phyloP scores from a whole-genome alignment of 1,284 basidiomycete genomes.

The Moniliella sp. region DNA sequence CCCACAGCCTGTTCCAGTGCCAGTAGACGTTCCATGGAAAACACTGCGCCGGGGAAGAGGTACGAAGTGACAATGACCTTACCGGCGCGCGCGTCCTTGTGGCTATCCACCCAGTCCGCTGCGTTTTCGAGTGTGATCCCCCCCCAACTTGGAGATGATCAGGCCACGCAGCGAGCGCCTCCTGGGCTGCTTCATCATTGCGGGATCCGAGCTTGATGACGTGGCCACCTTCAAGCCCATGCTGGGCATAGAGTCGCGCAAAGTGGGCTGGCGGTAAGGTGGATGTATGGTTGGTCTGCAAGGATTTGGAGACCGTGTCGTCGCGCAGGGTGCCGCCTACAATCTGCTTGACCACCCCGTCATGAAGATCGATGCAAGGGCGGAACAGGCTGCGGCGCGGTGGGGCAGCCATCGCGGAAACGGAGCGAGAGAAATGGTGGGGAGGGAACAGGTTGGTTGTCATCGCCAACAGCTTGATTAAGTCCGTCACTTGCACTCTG shows the following conservation, averaged over 20 bases:
- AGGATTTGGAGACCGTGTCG: slow-evolving; percentile 24
- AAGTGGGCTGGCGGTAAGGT: slow-evolving; percentile 60
- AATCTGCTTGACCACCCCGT: slow-evolving; percentile 66
- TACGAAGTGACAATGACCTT: slow-evolving; percentile 96
- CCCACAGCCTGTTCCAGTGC: slow-evolving; percentile 44
- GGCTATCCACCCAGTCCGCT: slow-evolving; percentile 55
- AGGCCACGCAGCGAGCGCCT: slow-evolving; percentile 61
- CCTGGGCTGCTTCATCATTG: slow-evolving; percentile 65
- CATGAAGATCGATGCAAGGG: slow-evolving; percentile 88
- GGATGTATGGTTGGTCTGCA: slow-evolving; percentile 80
- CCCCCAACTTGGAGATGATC: slow-evolving; percentile 68
- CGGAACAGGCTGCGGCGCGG: slow-evolving; percentile 45
- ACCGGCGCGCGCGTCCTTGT: slow-evolving; percentile 65
- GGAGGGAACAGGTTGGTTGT: too few relatives aligned
- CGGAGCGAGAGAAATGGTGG: too few relatives aligned
- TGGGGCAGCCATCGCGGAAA: too few relatives aligned
- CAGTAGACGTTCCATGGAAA: slow-evolving; percentile 53
- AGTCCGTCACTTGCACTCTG: too few relatives aligned
- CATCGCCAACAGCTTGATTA: too few relatives aligned
- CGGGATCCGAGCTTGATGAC: slow-evolving; percentile 78
- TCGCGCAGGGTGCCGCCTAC: slow-evolving; percentile 67
- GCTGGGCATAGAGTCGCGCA: slow-evolving; percentile 52
- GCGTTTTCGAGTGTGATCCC: slow-evolving; percentile 71
- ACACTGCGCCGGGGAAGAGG: slow-evolving; percentile 63
- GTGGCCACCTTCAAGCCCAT: slow-evolving; percentile 64